Percentiles rank a stretch among this genome's conserved stretches.
These are phyloP conservation scores for Rhynchosporium agropyri DNA, from an alignment of 2,329 filamentous ascomycete genomes.

Conservation along the genomic window DNA sequence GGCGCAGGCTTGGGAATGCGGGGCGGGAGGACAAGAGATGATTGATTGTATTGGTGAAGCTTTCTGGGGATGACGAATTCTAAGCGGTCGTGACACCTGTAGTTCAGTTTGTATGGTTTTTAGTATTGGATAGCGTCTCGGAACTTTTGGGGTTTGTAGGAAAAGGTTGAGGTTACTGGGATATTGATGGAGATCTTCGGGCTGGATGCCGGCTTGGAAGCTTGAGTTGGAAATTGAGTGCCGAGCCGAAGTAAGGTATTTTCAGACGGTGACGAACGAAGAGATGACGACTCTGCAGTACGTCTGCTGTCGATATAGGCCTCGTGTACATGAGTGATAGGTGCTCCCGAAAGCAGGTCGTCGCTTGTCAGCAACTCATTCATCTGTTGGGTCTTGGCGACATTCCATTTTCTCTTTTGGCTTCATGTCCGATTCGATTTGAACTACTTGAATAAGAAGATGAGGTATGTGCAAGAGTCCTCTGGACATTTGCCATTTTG, in stretches of 20 bases:
- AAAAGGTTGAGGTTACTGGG: neutral
- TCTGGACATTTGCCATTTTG: too few relatives aligned
- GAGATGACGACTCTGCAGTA: too few relatives aligned
- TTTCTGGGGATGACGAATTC: constrained; percentile 14
- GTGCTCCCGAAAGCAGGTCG: too few relatives aligned
- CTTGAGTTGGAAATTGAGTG: neutral
- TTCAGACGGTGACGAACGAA: neutral
- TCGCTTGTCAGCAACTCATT: too few relatives aligned
- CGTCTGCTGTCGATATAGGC: too few relatives aligned
- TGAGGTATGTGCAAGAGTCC: too few relatives aligned
- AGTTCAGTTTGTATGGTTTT: constrained; percentile 6
- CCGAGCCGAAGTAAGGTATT: neutral
- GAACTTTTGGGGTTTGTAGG: neutral
- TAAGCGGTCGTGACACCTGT: neutral
- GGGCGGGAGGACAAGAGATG: constrained; percentile 18
- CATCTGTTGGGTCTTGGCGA: too few relatives aligned
- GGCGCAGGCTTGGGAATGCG: constrained; percentile 24
- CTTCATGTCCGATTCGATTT: too few relatives aligned
- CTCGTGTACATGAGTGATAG: too few relatives aligned
- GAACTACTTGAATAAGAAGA: too few relatives aligned
- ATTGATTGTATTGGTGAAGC: constrained; percentile 7
- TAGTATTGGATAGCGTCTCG: constrained; percentile 1
- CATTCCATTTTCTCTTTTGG: too few relatives aligned
- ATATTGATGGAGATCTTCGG: neutral
- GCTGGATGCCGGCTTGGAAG: constrained; percentile 8